Conservation (phyloP, 768 basidiomycete species). For the Mycena crocata region DNA sequence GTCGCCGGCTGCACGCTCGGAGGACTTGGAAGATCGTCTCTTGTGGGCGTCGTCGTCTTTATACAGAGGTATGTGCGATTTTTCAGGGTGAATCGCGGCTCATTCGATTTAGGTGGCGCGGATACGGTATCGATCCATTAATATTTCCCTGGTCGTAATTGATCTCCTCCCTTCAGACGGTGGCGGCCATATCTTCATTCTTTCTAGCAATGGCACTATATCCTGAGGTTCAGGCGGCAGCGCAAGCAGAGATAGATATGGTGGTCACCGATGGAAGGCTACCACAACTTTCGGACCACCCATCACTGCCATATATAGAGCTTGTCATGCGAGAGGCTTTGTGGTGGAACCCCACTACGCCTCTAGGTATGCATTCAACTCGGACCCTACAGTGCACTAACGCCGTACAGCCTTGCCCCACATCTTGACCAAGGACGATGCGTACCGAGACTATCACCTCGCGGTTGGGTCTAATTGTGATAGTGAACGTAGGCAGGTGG, state of each 20-base stretch:
- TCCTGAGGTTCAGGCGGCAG: constrained; percentile 41
- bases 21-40: constrained; percentile 16
- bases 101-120: constrained; percentile 5
- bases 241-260: constrained; percentile 39
- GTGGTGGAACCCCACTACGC: constrained; percentile 41
- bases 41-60: constrained; percentile 30
- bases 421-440: not conserved
- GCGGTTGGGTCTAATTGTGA: not conserved
- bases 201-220: constrained; percentile 35
- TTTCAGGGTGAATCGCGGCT: not conserved
- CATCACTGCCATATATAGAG: constrained; percentile 40
- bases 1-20: constrained; percentile 2
- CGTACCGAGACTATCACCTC: not conserved
- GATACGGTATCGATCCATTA: constrained; percentile 10
- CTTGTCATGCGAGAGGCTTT: constrained; percentile 40
- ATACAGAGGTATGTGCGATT: constrained; percentile 31
- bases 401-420: not conserved
- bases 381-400: not conserved
- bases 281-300: constrained; percentile 35
- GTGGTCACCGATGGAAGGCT: constrained; percentile 27
- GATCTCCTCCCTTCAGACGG: constrained; percentile 14
- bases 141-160: not conserved
- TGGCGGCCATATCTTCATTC: constrained; percentile 11
- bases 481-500: not conserved
- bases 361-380: constrained; percentile 32